These are phyloP conservation scores for Zalaria obscura DNA, from an alignment of 2,329 filamentous ascomycete genomes.

Conservation along the genomic window DNA sequence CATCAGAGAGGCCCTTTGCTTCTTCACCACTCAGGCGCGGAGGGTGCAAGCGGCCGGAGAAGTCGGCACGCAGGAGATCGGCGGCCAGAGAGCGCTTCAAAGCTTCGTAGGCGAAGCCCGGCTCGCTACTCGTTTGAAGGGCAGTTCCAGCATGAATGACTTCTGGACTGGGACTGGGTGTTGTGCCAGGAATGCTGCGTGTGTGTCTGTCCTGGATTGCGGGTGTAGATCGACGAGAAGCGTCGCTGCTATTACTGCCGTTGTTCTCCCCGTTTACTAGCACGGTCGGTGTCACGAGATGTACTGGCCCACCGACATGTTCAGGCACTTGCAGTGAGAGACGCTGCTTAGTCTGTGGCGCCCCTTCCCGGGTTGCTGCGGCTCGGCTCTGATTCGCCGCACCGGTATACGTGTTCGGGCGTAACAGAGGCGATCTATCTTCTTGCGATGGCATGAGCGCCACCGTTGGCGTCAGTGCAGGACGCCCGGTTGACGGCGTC, in stretches of 20 bases:
- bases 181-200: background rate
- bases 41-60: slow-evolving; percentile 22
- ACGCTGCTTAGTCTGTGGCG: slow-evolving; percentile 3
- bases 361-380: background rate
- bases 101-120: slow-evolving; percentile 22
- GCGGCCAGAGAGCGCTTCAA: slow-evolving; percentile 31
- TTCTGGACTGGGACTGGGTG: background rate
- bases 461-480: background rate
- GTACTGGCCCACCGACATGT: slow-evolving; percentile 44
- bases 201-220: background rate
- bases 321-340: slow-evolving; percentile 44
- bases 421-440: slow-evolving; percentile 18
- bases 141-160: background rate
- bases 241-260: slow-evolving; percentile 9
- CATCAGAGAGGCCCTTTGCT: slow-evolving; percentile 30
- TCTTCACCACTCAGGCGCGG: slow-evolving; percentile 28
- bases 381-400: slow-evolving; percentile 8
- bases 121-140: background rate
- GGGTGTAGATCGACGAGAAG: background rate
- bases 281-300: slow-evolving; percentile 45
- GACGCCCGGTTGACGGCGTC: slow-evolving; percentile 1
- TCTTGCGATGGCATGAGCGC: slow-evolving; percentile 1
- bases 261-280: slow-evolving; percentile 37
- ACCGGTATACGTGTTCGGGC: slow-evolving; percentile 14
- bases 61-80: slow-evolving; percentile 31